Evolutionary conservation across 148 eudicot species (phyloP), one percentile per base, ranked within the genome.

Genomic region (Rhododendron mucronatum): DNA sequence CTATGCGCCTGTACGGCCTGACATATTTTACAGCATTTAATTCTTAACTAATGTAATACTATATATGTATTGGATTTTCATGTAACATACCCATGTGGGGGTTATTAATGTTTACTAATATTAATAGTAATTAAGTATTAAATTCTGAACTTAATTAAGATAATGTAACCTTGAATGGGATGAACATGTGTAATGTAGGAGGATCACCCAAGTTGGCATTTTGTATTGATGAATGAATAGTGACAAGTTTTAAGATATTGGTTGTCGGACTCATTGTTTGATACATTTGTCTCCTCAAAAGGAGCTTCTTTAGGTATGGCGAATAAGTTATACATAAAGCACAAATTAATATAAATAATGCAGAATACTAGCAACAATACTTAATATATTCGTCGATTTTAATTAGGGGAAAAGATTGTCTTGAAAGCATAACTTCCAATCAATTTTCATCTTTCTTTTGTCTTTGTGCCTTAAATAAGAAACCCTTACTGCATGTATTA

Each of bases 31-130:
- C 12, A 37, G 0, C 10, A 59, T 59, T 21, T 59, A 59, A 13
- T 20, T 37, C 26, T 59, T 59, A 59, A 11, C 2, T 37, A 16
- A 39, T 18, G 26, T 37, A 75, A 16, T 75, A 20, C 3, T 39
- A 33, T 33, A 33, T 71, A 14, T 14, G 16, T 33, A 30, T 30
- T 33, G 39, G 35, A 71, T 35, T 71, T 30, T 71, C 76, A 30
- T 71, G 39, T 71, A 71, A 65, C 76, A 30, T 71, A 30, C 76
- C 75, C 76, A 71, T 71, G 41, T 71, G 76, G 76, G 76, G 39
- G 76, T 30, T 71, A 71, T 1, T 71, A 71, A 5, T 71, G 41
- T 71, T 71, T 33, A 26, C 2, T 65, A 71, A 4, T 14, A 15
- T 28, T 30, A 30, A 14, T 71, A 13, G n/a, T 26, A 57, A 57